Evolutionary conservation across 164 flowering plant species (phyloP).

Genomic region (Magnolia kwangsiensis): DNA sequence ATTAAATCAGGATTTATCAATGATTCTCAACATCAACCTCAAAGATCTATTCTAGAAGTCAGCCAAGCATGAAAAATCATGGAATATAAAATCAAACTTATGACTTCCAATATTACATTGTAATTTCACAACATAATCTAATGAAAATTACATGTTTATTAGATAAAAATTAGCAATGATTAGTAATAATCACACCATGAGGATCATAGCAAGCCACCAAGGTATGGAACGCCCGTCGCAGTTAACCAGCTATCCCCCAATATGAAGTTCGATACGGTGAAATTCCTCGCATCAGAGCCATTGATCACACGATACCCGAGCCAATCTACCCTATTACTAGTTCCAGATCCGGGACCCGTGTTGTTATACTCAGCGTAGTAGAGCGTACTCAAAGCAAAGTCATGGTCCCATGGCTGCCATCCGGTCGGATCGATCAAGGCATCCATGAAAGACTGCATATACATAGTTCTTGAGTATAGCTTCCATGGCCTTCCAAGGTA

Average conservation of each 20-base stretch:
- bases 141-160: too few species aligned
- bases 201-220: neutral
- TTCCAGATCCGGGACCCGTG: conserved; percentile 3
- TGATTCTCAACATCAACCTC: too few species aligned
- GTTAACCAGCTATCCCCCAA: conserved; percentile 9
- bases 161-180: too few species aligned
- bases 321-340: conserved; percentile 1
- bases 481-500: conserved; percentile 14
- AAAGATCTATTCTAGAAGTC: too few species aligned
- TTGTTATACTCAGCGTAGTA: conserved; percentile 11
- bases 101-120: too few species aligned
- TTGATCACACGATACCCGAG: conserved; percentile 8
- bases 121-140: too few species aligned
- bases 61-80: too few species aligned
- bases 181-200: too few species aligned
- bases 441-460: conserved; percentile 3
- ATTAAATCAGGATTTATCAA: too few species aligned
- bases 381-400: conserved; percentile 7
- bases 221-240: neutral
- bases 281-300: conserved; percentile 1
- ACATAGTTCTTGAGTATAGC: conserved; percentile 5
- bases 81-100: too few species aligned
- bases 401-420: conserved; percentile 7
- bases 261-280: conserved; percentile 7
- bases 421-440: conserved; percentile 5